Conservation (phyloP, 148 eudicot genomes). For the Rhododendron mucronatum region DNA sequence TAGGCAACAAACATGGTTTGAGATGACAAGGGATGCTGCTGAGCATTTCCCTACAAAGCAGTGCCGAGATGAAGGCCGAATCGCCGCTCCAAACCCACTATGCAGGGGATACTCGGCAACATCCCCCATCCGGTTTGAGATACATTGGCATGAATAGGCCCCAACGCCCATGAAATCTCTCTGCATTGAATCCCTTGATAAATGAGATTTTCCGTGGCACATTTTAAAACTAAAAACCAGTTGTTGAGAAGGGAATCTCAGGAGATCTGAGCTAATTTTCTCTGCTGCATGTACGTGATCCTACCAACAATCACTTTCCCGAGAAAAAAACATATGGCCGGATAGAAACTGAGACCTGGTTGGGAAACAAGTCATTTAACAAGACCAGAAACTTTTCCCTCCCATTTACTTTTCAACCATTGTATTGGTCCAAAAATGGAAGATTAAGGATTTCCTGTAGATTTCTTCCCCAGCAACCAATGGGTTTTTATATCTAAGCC, state of each 20-base stretch:
- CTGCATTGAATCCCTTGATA: background rate
- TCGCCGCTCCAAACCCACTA: no score
- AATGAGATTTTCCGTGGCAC: background rate
- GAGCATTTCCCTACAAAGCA: no score
- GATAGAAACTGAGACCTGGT: constrained; percentile 2
- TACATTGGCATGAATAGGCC: background rate
- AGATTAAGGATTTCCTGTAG: constrained; percentile 2
- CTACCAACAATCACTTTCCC: constrained; percentile 8
- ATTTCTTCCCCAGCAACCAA: constrained; percentile 10
- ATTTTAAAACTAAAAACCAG: background rate
- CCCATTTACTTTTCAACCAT: background rate
- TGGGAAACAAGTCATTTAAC: constrained; percentile 9
- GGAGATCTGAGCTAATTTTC: background rate
- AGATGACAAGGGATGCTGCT: no score
- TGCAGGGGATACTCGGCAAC: no score
- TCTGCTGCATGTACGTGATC: background rate
- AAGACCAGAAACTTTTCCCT: background rate
- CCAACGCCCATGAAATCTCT: background rate
- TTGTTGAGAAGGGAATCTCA: background rate
- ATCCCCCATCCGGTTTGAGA: no score
- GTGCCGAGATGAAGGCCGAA: no score
- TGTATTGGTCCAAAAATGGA: background rate
- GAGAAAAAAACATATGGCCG: background rate
- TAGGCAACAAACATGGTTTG: background rate
- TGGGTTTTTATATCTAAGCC: constrained; percentile 4